Conservation (phyloP, 2,329 filamentous ascomycete species). For the Plectosphaerella sp. region DNA sequence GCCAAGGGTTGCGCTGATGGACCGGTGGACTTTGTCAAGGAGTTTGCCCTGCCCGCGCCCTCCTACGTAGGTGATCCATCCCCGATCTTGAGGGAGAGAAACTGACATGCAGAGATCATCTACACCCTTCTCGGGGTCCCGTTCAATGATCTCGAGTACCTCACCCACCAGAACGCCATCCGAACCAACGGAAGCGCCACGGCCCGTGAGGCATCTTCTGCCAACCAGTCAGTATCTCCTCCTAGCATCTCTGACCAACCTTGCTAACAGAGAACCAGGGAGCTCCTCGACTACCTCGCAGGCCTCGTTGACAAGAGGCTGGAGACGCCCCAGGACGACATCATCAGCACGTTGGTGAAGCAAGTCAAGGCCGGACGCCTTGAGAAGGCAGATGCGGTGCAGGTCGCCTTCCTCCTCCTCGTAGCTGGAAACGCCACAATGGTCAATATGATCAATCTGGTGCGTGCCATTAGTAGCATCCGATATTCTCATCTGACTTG, state of each 20-base stretch:
- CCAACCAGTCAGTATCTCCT: slow-evolving; percentile 34
- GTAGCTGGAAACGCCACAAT: slow-evolving; percentile 49
- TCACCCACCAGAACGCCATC: slow-evolving; percentile 41
- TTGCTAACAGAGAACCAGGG: slow-evolving; percentile 15
- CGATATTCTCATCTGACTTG: not conserved
- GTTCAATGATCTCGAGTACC: slow-evolving; percentile 37
- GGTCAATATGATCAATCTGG: slow-evolving; percentile 45
- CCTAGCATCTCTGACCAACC: not conserved
- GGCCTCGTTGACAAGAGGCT: slow-evolving; percentile 34
- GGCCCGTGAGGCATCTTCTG: slow-evolving; percentile 37
- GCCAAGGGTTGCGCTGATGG: slow-evolving; percentile 24
- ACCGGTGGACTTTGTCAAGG: slow-evolving; percentile 40
- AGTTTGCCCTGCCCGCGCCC: slow-evolving; percentile 42
- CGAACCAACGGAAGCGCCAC: slow-evolving; percentile 42
- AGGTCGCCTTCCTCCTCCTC: slow-evolving; percentile 44
- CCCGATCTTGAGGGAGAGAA: too few species aligned
- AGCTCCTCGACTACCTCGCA: slow-evolving; percentile 39
- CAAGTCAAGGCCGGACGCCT: slow-evolving; percentile 34
- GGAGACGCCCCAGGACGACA: slow-evolving; percentile 34
- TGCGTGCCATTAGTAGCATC: slow-evolving; percentile 8
- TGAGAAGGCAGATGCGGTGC: slow-evolving; percentile 34
- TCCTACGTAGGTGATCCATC: slow-evolving; percentile 30
- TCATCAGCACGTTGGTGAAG: slow-evolving; percentile 40
- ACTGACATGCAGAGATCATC: slow-evolving; percentile 30
- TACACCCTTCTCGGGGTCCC: slow-evolving; percentile 46